Evolutionary conservation across 306 rosid species (phyloP).

Genomic region (Rosa persica): DNA sequence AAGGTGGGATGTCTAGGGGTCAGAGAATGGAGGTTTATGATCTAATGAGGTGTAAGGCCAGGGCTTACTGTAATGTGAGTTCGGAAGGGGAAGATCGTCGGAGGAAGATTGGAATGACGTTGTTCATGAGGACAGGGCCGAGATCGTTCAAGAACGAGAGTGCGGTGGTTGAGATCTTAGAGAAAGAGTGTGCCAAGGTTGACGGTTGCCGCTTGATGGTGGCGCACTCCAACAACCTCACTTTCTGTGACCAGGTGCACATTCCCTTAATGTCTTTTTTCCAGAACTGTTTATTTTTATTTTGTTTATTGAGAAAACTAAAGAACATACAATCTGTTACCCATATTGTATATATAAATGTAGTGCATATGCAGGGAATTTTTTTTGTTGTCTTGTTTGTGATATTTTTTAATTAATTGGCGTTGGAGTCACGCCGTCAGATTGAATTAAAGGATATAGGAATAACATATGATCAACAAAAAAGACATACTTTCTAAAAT

Average conservation of each 20-base stretch:
- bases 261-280: not conserved
- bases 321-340: not conserved
- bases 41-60: conserved; percentile 64
- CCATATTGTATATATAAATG: not conserved
- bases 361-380: too few species aligned
- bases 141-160: conserved; percentile 56
- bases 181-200: conserved; percentile 46
- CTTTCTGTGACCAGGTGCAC: conserved; percentile 61
- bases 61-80: conserved; percentile 48
- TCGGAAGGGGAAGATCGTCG: not conserved
- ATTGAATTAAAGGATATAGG: too few species aligned
- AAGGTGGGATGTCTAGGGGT: conserved; percentile 68
- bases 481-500: too few species aligned
- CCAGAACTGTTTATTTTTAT: not conserved
- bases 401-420: too few species aligned
- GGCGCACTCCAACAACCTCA: conserved; percentile 55
- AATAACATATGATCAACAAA: too few species aligned
- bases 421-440: too few species aligned
- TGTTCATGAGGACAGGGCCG: conserved; percentile 55
- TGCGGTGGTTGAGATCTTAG: conserved; percentile 38
- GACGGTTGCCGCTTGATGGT: conserved; percentile 50
- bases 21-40: conserved; percentile 59
- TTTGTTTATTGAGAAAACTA: not conserved
- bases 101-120: conserved; percentile 44
- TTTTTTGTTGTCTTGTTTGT: too few species aligned